Evolutionary conservation across 1,284 basidiomycete species (phyloP), one percentile per base, ranked within the genome.

Genomic region (Wolfiporia cocos): DNA sequence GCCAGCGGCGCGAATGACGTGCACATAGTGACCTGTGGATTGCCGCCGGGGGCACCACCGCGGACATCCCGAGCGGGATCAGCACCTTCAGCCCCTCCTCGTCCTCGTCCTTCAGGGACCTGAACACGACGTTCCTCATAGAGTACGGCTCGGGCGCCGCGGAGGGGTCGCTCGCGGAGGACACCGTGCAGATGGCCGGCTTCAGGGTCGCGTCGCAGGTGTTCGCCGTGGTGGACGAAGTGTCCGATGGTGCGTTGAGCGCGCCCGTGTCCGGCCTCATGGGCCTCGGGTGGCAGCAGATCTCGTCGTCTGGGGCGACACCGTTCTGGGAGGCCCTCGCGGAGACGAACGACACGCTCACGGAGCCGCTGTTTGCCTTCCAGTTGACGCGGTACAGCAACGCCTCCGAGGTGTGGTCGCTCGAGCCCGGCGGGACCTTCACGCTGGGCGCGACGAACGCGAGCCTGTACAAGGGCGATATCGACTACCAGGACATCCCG

Each of bases 351-450:
- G 64, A 73, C 34, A 47, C 59, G 5, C 85, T 81, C 76, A 71
- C 80, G 42, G 57, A 73, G 7, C 78, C 84, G 0, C 54, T 89
- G 34, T 90, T 95, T 79, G 78, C 76, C 0, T 88, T 94, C 62
- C 86, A 86, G 53, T 67, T 95, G 23, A 83, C 84, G n/a, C 75
- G 90, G 34, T 91, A 74, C 57, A 59, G 76, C 37, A 81, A 89
- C 47, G 74, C 69, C 34, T 56, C 70, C 0, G 56, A 52, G 18
- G 74, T 73, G 3, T 49, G 64, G 14, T 33, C 62, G 0, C 59
- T 79, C 26, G 86, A 90, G 57, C 69, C 74, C 19, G 92, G 92
- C 48, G 92, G 92, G 10, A 76, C 80, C 3, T 85, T 95, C 53
- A 81, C 78, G 5, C 78, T 95, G 67, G 91, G 84, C 68, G 52